phyloP scores from a whole-genome alignment of 805 yeast genomes.

The Tetrapisispora taiwanensis region DNA sequence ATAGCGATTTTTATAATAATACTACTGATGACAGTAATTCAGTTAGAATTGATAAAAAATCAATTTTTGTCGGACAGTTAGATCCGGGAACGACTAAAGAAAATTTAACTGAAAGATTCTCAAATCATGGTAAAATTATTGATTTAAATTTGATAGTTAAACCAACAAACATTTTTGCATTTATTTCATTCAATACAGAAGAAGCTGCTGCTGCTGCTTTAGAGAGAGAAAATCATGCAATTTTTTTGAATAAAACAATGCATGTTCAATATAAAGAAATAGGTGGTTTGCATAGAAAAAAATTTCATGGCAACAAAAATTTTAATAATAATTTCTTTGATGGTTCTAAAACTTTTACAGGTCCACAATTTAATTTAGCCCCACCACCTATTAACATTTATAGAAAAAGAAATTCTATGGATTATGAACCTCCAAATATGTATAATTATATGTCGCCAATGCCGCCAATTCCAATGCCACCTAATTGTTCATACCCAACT shows the following conservation, averaged over 20 bases:
- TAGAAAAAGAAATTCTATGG: slow-evolving; percentile 29
- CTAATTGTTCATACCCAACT: slow-evolving; percentile 6
- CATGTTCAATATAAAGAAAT: slow-evolving; percentile 77
- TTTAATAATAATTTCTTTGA: slow-evolving; percentile 3
- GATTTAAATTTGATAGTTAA: slow-evolving; percentile 47
- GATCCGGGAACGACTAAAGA: slow-evolving; percentile 44
- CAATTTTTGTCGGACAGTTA: slow-evolving; percentile 75
- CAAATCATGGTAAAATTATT: slow-evolving; percentile 54
- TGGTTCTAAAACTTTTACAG: slow-evolving; percentile 10
- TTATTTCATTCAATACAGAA: slow-evolving; percentile 54
- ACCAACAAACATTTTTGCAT: slow-evolving; percentile 53
- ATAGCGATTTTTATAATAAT: slow-evolving; percentile 1
- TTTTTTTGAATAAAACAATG: slow-evolving; percentile 62
- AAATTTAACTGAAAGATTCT: slow-evolving; percentile 48
- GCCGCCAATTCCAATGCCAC: slow-evolving; percentile 4
- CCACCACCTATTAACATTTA: slow-evolving; percentile 73
- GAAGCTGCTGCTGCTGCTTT: slow-evolving; percentile 79
- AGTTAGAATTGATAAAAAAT: slow-evolving; percentile 50
- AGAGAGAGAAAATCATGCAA: slow-evolving; percentile 74
- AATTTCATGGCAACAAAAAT: slow-evolving; percentile 17
- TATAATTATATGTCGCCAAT: slow-evolving; percentile 3
- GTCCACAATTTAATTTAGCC: slow-evolving; percentile 46
- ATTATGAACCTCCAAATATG: slow-evolving; percentile 3
- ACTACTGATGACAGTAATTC: slow-evolving; percentile 4
- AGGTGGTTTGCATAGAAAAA: slow-evolving; percentile 21